A percentile compares a stretch with the other conserved stretches of the same genome.
Evolutionary conservation across 2,329 filamentous ascomycete genomes (phyloP).

Genomic region (Trichoderma arundinaceum): DNA sequence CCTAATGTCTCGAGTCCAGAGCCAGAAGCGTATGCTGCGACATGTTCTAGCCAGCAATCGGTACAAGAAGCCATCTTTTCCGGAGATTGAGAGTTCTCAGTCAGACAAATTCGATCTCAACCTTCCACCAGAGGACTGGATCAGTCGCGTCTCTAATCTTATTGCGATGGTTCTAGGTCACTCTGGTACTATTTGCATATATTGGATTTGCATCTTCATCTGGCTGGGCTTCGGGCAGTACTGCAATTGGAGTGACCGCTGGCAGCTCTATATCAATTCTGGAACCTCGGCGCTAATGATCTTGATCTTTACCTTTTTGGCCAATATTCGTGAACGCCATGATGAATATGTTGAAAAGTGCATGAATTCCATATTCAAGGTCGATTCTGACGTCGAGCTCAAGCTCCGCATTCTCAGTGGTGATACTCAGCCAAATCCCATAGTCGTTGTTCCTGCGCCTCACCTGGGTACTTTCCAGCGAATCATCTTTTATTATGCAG

Average conservation of each 20-base stretch:
- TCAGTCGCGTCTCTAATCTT: conserved; percentile 40
- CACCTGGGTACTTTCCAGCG: conserved; percentile 44
- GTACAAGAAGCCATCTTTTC: conserved; percentile 32
- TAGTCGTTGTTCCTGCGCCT: conserved; percentile 42
- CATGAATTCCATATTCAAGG: conserved; percentile 43
- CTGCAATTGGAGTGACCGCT: conserved; percentile 42
- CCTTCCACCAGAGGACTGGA: conserved; percentile 39
- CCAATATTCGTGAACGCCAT: conserved; percentile 48
- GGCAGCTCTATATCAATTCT: conserved; percentile 53
- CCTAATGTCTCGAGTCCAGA: conserved; percentile 43
- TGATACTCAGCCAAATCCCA: conserved; percentile 43
- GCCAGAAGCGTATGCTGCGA: conserved; percentile 42
- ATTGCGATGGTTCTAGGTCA: conserved; percentile 41
- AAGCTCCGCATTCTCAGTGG: conserved; percentile 44
- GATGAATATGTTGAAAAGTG: conserved; percentile 42
- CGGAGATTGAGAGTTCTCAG: conserved; percentile 36
- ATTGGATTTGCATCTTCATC: conserved; percentile 45
- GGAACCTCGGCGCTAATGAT: conserved; percentile 47
- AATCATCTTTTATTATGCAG: conserved; percentile 50
- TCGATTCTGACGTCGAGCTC: conserved; percentile 45
- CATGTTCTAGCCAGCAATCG: conserved; percentile 34
- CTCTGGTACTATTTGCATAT: conserved; percentile 41
- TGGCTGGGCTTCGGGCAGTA: conserved; percentile 44
- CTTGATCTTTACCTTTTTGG: conserved; percentile 50
- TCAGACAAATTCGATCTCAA: conserved; percentile 34